Evolutionary conservation across 192 early-diverging fungal species (phyloP).

Genomic region (Glomus cerebriforme): DNA sequence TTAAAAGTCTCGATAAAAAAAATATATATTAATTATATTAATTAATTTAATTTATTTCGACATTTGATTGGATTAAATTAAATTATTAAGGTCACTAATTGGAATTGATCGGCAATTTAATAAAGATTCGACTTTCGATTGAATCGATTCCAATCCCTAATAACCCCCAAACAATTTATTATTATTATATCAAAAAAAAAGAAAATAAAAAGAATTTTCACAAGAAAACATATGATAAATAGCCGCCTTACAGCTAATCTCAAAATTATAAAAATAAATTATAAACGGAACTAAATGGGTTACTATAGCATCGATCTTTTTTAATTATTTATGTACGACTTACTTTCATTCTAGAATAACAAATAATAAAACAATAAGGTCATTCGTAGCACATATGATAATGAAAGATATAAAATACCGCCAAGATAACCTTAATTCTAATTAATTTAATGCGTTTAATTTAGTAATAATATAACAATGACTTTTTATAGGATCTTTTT

Average conservation of each 20-base stretch:
- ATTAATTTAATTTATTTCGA: no score
- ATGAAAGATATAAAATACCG: conserved; percentile 33
- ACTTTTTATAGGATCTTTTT: conserved; percentile 27
- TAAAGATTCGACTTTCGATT: conserved; percentile 1
- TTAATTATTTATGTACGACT: conserved; percentile 17
- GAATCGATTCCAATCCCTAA: background rate
- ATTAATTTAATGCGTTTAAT: conserved; percentile 30
- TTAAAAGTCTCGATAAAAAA: no score
- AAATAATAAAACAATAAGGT: conserved; percentile 25
- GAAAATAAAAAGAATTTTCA: conserved; percentile 33
- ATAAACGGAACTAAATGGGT: conserved; percentile 31
- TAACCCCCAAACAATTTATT: conserved; percentile 8
- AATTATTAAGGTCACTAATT: conserved; percentile 17
- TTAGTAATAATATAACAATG: conserved; percentile 31
- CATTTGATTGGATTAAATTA: no score
- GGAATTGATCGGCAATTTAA: conserved; percentile 18
- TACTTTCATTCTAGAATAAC: conserved; percentile 26
- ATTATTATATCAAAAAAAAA: conserved; percentile 14
- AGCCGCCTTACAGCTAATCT: conserved; percentile 18
- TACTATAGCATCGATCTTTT: conserved; percentile 27
- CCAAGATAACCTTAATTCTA: conserved; percentile 31
- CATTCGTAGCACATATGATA: conserved; percentile 26
- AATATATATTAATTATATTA: no score
- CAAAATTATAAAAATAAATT: conserved; percentile 31
- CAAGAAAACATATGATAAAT: conserved; percentile 35